phyloP scores from a whole-genome alignment of 768 basidiomycete genomes.

The Paxillus rubicundulus region DNA sequence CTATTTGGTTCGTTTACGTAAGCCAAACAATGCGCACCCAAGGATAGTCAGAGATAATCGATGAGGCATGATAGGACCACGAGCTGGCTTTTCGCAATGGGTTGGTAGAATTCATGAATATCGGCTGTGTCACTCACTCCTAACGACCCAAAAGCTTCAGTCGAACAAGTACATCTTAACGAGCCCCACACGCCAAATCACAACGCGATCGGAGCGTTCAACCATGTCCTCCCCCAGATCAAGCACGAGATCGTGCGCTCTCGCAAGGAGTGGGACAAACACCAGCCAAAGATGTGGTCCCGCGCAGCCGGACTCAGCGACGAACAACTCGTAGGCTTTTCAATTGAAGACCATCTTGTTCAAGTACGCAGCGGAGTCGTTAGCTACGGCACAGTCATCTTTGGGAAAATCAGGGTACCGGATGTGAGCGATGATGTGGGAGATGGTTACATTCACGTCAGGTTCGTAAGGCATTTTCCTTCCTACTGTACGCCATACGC shows the following conservation, averaged over 20 bases:
- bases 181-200: slow-evolving; percentile 55
- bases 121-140: slow-evolving; percentile 8
- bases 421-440: slow-evolving; percentile 60
- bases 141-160: slow-evolving; percentile 44
- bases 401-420: slow-evolving; percentile 75
- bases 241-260: slow-evolving; percentile 66
- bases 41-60: slow-evolving; percentile 9
- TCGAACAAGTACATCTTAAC: slow-evolving; percentile 56
- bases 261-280: slow-evolving; percentile 67
- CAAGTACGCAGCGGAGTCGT: slow-evolving; percentile 52
- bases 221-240: slow-evolving; percentile 49
- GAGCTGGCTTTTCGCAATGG: slow-evolving; percentile 16
- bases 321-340: slow-evolving; percentile 49
- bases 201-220: slow-evolving; percentile 68
- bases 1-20: background rate
- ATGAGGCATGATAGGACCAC: slow-evolving; percentile 10
- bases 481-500: background rate
- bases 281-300: slow-evolving; percentile 61
- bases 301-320: slow-evolving; percentile 54
- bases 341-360: slow-evolving; percentile 43
- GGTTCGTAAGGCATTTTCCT: slow-evolving; percentile 40
- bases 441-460: slow-evolving; percentile 66
- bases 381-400: slow-evolving; percentile 67
- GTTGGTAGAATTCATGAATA: slow-evolving; percentile 15
- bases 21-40: background rate